Evolutionary conservation across 2,329 filamentous ascomycete genomes (phyloP).

Genomic region (Phialocephala sp.): DNA sequence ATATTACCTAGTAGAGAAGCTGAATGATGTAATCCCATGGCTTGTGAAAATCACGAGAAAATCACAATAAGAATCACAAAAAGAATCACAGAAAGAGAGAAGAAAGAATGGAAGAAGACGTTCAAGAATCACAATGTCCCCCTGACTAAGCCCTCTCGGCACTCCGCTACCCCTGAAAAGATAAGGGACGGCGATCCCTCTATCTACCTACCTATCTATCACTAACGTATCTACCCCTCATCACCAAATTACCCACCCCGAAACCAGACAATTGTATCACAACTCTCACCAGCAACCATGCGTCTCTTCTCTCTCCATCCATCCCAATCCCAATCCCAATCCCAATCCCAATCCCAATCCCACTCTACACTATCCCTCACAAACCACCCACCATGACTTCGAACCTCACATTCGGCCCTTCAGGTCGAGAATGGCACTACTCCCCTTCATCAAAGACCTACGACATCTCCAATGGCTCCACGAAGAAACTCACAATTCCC

Average conservation of each 20-base stretch:
- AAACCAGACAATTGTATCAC: neutral
- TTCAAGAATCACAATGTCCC: neutral
- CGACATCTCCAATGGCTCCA: conserved; percentile 28
- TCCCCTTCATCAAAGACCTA: conserved; percentile 28
- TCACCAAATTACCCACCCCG: neutral
- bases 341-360: neutral
- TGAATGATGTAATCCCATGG: neutral
- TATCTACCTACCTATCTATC: neutral
- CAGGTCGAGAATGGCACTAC: conserved; percentile 32
- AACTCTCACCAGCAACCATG: neutral
- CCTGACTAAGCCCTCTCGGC: neutral
- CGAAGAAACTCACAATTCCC: conserved; percentile 33
- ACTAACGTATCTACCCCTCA: neutral
- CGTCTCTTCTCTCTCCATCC: neutral
- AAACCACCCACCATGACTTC: conserved; percentile 14
- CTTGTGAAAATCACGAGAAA: conserved; percentile 3
- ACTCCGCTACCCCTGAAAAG: neutral
- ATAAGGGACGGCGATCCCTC: neutral
- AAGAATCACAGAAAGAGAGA: neutral
- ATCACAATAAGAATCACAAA: neutral
- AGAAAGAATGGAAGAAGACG: neutral
- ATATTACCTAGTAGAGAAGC: too few species aligned
- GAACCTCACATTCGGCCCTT: conserved; percentile 30
- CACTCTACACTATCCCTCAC: neutral
- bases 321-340: neutral